Evolutionary conservation across 176 grass and related monocot species (phyloP).

Genomic region (Alloteropsis semialata): DNA sequence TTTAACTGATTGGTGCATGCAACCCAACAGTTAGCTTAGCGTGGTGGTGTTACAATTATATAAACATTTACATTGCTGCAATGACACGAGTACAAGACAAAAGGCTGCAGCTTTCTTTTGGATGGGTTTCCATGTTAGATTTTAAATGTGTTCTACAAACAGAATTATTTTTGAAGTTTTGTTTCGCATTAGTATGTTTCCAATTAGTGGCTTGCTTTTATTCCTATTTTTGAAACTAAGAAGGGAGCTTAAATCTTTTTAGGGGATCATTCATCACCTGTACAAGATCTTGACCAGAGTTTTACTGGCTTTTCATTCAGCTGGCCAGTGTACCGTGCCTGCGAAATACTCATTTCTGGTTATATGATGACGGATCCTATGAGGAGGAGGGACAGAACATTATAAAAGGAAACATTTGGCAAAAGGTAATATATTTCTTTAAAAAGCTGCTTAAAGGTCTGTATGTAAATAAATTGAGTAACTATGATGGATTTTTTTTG

Average conservation of each 20-base stretch:
- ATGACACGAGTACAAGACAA: background rate
- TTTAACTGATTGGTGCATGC: too few relatives aligned
- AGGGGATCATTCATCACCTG: conserved; percentile 33
- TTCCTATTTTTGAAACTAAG: conserved; percentile 17
- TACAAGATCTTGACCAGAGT: conserved; percentile 37
- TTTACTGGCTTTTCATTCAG: conserved; percentile 52
- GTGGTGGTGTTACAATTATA: background rate
- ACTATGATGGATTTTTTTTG: conserved; percentile 3
- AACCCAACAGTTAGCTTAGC: too few relatives aligned
- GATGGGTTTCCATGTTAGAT: background rate
- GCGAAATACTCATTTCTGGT: conserved; percentile 77
- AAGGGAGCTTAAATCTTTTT: conserved; percentile 6
- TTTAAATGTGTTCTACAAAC: background rate
- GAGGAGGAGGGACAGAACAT: conserved; percentile 86
- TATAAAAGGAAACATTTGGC: conserved; percentile 74
- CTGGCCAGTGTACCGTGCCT: conserved; percentile 76
- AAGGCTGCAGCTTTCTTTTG: background rate
- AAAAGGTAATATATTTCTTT: conserved; percentile 45
- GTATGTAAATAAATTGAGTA: background rate
- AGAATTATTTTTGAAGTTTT: background rate
- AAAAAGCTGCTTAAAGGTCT: background rate
- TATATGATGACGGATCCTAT: conserved; percentile 75
- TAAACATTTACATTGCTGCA: background rate
- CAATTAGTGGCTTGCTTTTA: background rate
- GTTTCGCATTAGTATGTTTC: background rate